Evolutionary conservation across 345 rosid genomes (phyloP), one percentile per base, ranked within the genome.

Genomic region (Crucihimalaya himalaica): DNA sequence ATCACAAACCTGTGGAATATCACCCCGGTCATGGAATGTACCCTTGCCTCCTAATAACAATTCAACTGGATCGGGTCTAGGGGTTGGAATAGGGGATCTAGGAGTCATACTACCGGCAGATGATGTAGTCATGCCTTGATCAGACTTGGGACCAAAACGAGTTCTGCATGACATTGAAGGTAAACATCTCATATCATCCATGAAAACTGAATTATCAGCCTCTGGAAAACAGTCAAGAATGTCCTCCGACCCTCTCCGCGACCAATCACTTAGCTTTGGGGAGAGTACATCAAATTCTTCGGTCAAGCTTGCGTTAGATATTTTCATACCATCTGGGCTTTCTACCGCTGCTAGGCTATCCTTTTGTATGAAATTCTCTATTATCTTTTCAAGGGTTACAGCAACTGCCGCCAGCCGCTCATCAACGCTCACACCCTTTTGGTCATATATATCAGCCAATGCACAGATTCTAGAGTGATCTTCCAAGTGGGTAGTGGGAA

Each of bases 101-200:
- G 98, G 97, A 71, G 97, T 93, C 88, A 91, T 85, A 84, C 96
- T 88, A 70, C 96, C 91, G 39, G 89, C 92, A 25, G 96, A 91
- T 31, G 97, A 91, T 54, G 96, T 85, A 34, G 98, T 77, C 96
- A 87, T 87, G 77, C 92, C 95, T 71, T 90, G 96, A 81, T 93
- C 94, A 35, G 98, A 89, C 82, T 93, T 91, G 63, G 89, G 88
- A 57, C 97, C 93, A 73, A 90, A 90, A 72, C 96, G 94, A 45
- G 93, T 87, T 84, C 46, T 93, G 76, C 97, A 93, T 72, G 96
- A 89, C 89, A 90, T 84, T 64, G 89, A 81, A 73, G 92, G 86
- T 59, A 91, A 78, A 31, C 88, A 87, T 82, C 87, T 88, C 76
- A 93, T 77, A 78, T 93, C 96, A 66, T 93, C 94, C 89, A 87